Conservation (phyloP, 2,329 filamentous ascomycete genomes). For the Trichophyton verrucosum region DNA sequence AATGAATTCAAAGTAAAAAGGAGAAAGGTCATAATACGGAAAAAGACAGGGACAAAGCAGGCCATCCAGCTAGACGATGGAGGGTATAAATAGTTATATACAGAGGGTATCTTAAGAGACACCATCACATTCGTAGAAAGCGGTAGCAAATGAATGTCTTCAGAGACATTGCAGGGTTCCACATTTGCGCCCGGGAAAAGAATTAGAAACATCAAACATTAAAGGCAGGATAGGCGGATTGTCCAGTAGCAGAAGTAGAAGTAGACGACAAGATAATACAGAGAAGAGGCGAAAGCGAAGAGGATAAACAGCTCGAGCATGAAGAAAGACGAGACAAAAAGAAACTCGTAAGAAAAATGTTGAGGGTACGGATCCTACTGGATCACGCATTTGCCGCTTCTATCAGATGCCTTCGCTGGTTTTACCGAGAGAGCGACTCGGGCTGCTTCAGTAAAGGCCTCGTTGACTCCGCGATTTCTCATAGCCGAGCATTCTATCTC, state of each 20-base stretch:
- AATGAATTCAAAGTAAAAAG: not conserved
- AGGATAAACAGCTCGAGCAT: not conserved
- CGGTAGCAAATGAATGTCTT: not conserved
- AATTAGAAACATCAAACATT: not conserved
- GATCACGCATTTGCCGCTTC: constrained; percentile 26
- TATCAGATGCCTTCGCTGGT: constrained; percentile 24
- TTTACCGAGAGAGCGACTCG: constrained; percentile 64
- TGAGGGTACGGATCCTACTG: constrained; percentile 17
- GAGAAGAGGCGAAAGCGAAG: not conserved
- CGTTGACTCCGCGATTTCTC: constrained; percentile 94
- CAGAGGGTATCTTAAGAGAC: not conserved
- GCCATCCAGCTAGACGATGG: not conserved
- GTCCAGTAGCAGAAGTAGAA: not conserved
- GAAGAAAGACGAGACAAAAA: not conserved
- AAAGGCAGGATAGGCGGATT: not conserved
- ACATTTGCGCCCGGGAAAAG: not conserved
- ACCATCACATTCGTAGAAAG: not conserved
- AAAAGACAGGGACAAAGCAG: not conserved
- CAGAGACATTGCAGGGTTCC: not conserved
- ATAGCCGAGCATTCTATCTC: constrained; percentile 87
- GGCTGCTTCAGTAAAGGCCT: constrained; percentile 95
- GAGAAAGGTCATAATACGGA: not conserved
- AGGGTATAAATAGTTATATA: constrained; percentile 1
- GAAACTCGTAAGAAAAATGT: constrained; percentile 1
- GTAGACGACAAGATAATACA: not conserved